Evolutionary conservation across 192 early-diverging fungal genomes (phyloP), one percentile per base, ranked within the genome.

Genomic region (Mortierella alpina): DNA sequence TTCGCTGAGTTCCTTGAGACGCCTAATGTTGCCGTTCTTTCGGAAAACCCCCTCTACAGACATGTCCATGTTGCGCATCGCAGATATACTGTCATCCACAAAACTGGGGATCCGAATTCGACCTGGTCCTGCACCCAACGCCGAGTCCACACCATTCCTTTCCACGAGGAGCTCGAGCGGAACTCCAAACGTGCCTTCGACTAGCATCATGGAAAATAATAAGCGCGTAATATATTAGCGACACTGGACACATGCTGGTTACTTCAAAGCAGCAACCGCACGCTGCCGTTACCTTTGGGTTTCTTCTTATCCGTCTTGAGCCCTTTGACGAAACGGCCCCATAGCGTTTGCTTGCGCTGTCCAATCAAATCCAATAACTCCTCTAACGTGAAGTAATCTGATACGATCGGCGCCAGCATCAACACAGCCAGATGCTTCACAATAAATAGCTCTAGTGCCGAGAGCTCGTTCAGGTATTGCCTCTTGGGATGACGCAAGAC

Each of bases 21-120:
- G 85, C 68, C 95, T 83, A 72, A 99, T 97, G 72, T 99, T 99
- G 8, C 98, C 98, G 78, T 98, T 99, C 85, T 98, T 98, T 70
- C 98, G 85, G 87, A 99, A 99, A 11, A 98, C 94, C 8, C 98
- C 98, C 76, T 98, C 97, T 18, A 94, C 90, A 1, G 90, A 88
- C 87, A 99, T 86, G 73, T 80, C 77, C 86, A 90, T 93, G 55
- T 87, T 84, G 52, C 90, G 87, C 88, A 99, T 86, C 7, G 90
- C 88, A 15, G 85, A 83, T 65, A 98, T 91, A 59, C 92, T 91
- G 64, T 89, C 83, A 51, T 98, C 95, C 52, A 98, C 86, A 84
- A 98, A 92, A 79, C 89, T 85, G 22, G 98, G 97, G 52, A 99
- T 90, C 11, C 88, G 83, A 48, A 95, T 88, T 53, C 88, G 84